Conservation (phyloP, 129 eudicot species). For the Tagetes patula region DNA sequence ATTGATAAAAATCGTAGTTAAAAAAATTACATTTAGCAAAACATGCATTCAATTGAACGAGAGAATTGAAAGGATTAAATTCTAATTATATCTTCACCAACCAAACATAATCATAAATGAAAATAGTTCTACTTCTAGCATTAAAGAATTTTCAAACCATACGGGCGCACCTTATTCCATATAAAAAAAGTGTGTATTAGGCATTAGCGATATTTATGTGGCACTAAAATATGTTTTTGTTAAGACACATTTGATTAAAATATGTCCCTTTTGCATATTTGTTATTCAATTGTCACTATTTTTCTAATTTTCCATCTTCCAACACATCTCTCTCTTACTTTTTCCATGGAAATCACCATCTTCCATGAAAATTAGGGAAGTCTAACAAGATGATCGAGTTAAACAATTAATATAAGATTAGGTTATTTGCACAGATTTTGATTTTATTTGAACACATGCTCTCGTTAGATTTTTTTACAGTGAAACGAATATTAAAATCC, state of each 20-base stretch:
- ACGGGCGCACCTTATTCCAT: neutral
- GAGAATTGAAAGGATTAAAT: neutral
- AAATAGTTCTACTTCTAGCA: neutral
- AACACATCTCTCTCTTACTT: slow-evolving; percentile 6
- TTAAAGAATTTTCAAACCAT: neutral
- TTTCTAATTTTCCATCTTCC: neutral
- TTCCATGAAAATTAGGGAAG: slow-evolving; percentile 26
- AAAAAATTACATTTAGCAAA: too few species aligned
- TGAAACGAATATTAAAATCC: neutral
- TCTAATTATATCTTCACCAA: too few species aligned
- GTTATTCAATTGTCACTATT: neutral
- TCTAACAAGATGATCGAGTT: slow-evolving; percentile 16
- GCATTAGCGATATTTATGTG: neutral
- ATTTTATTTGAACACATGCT: too few species aligned
- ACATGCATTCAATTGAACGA: too few species aligned
- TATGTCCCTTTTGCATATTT: neutral
- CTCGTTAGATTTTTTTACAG: too few species aligned
- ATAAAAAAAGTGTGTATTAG: neutral
- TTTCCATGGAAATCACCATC: slow-evolving; percentile 27
- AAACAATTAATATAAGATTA: neutral
- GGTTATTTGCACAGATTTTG: too few species aligned
- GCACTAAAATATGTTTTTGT: neutral
- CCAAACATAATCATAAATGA: neutral
- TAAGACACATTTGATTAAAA: neutral
- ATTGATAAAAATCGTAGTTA: too few species aligned